Conservation (phyloP, 2,329 filamentous ascomycete genomes). For the Lecanicillium sp. region DNA sequence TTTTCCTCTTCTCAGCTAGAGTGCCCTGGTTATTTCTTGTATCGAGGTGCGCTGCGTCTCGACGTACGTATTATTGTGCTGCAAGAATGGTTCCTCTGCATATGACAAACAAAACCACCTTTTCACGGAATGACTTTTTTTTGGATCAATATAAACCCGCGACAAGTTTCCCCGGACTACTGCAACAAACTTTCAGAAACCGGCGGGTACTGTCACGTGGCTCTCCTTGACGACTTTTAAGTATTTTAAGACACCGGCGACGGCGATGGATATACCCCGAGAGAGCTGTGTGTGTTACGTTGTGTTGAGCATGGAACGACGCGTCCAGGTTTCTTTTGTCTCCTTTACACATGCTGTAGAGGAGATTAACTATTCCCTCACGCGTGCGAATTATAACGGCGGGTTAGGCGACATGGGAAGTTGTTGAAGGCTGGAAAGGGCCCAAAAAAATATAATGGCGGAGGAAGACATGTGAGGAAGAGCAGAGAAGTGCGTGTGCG, state of each 20-base stretch:
- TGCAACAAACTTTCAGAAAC: no score
- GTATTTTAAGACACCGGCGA: constrained; percentile 28
- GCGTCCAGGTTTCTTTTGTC: no score
- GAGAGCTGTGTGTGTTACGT: constrained; percentile 24
- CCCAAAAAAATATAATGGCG: no score
- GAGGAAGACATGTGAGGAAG: no score
- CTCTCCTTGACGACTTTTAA: constrained; percentile 25
- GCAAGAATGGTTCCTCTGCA: constrained; percentile 18
- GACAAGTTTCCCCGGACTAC: constrained; percentile 19
- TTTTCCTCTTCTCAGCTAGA: constrained; percentile 20
- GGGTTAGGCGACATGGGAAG: no score
- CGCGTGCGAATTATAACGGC: no score
- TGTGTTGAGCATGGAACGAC: constrained; percentile 8
- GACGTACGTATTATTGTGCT: no score
- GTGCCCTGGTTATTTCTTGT: constrained; percentile 17
- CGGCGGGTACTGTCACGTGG: constrained; percentile 22
- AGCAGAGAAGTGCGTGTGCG: no score
- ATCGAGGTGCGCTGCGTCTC: constrained; percentile 11
- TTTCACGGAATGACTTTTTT: constrained; percentile 21
- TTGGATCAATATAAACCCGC: constrained; percentile 20
- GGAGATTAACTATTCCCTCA: no score
- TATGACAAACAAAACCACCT: constrained; percentile 9
- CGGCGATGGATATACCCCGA: constrained; percentile 34
- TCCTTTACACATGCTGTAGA: no score
- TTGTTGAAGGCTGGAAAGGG: no score